Conservation (phyloP, 2,329 filamentous ascomycete genomes). For the Aspergillus persii region DNA sequence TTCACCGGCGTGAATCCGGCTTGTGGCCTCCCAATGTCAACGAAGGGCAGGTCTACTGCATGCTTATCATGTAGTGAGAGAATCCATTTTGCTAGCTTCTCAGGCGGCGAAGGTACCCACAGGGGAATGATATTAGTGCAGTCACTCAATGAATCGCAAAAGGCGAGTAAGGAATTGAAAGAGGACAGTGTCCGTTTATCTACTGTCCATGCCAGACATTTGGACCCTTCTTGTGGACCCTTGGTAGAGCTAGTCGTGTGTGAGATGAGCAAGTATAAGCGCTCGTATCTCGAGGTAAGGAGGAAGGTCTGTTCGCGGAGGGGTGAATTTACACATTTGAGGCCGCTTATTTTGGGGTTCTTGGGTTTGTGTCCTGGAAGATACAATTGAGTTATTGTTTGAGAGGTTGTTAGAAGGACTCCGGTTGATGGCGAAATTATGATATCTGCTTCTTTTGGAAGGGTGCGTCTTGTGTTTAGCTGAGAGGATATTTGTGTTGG, state of each 20-base stretch:
- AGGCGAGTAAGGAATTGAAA: constrained; percentile 21
- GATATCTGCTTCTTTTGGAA: constrained; percentile 57
- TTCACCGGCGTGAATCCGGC: constrained; percentile 12
- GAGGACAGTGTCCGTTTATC: constrained; percentile 16
- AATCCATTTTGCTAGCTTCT: constrained; percentile 56
- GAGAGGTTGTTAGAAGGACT: constrained; percentile 67
- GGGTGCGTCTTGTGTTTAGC: background rate
- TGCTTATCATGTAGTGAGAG: constrained; percentile 53
- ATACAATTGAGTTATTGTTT: constrained; percentile 69
- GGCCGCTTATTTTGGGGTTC: background rate
- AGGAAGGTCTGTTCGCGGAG: constrained; percentile 57
- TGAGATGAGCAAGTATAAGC: constrained; percentile 66
- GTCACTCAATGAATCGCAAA: constrained; percentile 22
- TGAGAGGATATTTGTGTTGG: background rate
- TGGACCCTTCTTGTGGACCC: constrained; percentile 19
- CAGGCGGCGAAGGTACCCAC: constrained; percentile 9
- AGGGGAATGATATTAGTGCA: constrained; percentile 15
- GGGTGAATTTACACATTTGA: constrained; percentile 34
- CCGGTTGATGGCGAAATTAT: constrained; percentile 67
- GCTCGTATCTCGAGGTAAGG: constrained; percentile 62
- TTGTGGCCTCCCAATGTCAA: background rate
- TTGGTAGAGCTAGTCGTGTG: constrained; percentile 8
- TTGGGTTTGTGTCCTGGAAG: constrained; percentile 58
- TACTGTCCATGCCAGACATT: background rate
- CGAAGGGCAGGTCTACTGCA: constrained; percentile 20